Conservation (phyloP, 192 early-diverging fungal genomes). For the Coemansia sp. region DNA sequence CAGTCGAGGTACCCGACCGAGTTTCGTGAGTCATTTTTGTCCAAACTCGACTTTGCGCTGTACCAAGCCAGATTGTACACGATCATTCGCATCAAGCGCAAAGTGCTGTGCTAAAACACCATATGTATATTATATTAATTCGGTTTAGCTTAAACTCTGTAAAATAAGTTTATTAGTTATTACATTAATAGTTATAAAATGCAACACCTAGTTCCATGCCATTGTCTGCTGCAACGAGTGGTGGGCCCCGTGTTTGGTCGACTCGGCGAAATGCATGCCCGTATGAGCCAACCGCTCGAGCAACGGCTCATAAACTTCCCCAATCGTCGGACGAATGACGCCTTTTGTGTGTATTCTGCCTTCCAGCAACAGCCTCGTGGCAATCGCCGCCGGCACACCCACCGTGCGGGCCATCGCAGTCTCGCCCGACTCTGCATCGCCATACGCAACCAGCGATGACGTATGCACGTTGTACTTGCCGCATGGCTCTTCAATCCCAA, state of each 20-base stretch:
- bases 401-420: slow-evolving; percentile 86
- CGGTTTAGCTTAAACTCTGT: too few species aligned
- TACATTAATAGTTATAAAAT: too few species aligned
- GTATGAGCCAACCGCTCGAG: slow-evolving; percentile 61
- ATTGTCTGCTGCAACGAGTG: slow-evolving; percentile 45
- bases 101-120: not conserved
- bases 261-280: slow-evolving; percentile 68
- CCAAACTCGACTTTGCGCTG: not conserved
- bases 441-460: slow-evolving; percentile 70
- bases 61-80: not conserved
- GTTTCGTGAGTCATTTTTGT: slow-evolving; percentile 3
- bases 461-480: slow-evolving; percentile 62
- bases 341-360: slow-evolving; percentile 57
- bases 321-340: slow-evolving; percentile 64
- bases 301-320: slow-evolving; percentile 72
- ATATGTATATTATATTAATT: too few species aligned
- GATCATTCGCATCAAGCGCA: slow-evolving; percentile 6
- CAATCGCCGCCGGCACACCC: slow-evolving; percentile 76
- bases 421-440: slow-evolving; percentile 53
- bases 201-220: slow-evolving; percentile 25
- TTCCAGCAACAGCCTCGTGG: slow-evolving; percentile 66
- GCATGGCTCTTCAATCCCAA: slow-evolving; percentile 72
- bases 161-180: too few species aligned
- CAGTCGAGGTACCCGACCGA: slow-evolving; percentile 7
- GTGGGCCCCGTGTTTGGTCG: slow-evolving; percentile 20